Conservation (phyloP, 2,329 filamentous ascomycete species). For the Calycina marina region DNA sequence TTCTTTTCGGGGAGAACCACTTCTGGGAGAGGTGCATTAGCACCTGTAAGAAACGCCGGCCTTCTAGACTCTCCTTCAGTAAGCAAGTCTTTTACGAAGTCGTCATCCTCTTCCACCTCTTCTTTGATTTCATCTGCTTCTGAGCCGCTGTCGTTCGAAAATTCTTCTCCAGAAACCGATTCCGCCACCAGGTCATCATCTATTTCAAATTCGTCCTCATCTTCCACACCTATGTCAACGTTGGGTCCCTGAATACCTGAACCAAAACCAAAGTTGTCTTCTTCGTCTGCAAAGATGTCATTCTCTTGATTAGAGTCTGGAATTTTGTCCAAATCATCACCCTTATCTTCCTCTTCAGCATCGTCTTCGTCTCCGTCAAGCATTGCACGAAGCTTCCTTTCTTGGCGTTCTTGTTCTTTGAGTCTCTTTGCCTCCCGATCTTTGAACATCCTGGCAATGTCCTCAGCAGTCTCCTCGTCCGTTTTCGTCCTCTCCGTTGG, state of each 20-base stretch:
- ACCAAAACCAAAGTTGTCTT: constrained; percentile 46
- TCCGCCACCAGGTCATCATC: constrained; percentile 81
- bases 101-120: constrained; percentile 41
- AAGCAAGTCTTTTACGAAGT: constrained; percentile 57
- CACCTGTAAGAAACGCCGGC: constrained; percentile 32
- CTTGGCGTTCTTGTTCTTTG: constrained; percentile 18
- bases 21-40: constrained; percentile 30
- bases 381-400: constrained; percentile 70
- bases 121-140: constrained; percentile 28
- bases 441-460: constrained; percentile 62
- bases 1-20: constrained; percentile 24
- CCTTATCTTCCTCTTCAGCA: constrained; percentile 31
- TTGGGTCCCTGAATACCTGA: constrained; percentile 35
- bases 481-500: constrained; percentile 85
- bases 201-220: constrained; percentile 87
- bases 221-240: constrained; percentile 61
- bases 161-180: constrained; percentile 52
- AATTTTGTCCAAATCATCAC: constrained; percentile 23
- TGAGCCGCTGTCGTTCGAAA: constrained; percentile 34
- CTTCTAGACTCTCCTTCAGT: constrained; percentile 41
- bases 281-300: too few relatives aligned
- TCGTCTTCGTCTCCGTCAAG: constrained; percentile 52
- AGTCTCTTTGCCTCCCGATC: constrained; percentile 72
- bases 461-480: constrained; percentile 67
- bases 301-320: constrained; percentile 12